phyloP scores from a whole-genome alignment of 345 rosid species.

The Arabis hirsuta region DNA sequence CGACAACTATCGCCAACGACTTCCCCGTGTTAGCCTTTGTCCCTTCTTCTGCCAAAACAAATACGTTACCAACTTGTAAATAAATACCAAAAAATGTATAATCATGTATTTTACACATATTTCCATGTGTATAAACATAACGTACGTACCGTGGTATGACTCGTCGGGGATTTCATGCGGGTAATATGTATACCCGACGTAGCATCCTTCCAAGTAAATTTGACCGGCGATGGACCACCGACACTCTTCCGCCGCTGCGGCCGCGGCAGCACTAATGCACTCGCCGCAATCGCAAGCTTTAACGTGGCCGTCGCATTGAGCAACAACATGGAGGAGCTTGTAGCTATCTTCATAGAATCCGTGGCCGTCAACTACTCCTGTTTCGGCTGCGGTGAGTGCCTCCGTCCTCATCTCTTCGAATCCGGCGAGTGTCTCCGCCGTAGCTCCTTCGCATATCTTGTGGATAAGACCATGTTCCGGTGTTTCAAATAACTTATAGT shows the following conservation, averaged over 20 bases:
- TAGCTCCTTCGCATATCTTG: constrained; percentile 53
- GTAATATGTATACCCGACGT: constrained; percentile 51
- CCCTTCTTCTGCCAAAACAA: constrained; percentile 26
- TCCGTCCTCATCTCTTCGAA: constrained; percentile 54
- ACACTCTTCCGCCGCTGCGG: constrained; percentile 57
- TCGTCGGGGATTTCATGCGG: constrained; percentile 42
- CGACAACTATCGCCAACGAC: constrained; percentile 64
- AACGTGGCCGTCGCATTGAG: constrained; percentile 70
- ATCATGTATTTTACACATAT: not conserved
- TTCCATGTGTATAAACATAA: not conserved
- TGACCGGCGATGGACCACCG: constrained; percentile 53
- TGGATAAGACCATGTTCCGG: constrained; percentile 49
- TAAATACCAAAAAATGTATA: not conserved
- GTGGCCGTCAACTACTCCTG: constrained; percentile 45
- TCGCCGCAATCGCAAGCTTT: constrained; percentile 61
- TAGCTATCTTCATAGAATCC: constrained; percentile 51
- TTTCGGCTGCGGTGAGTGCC: constrained; percentile 54
- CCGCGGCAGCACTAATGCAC: constrained; percentile 58
- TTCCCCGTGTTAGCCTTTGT: constrained; percentile 43
- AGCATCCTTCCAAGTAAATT: constrained; percentile 64
- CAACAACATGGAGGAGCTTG: constrained; percentile 54
- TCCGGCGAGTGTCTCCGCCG: constrained; percentile 43
- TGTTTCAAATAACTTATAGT: constrained; percentile 28
- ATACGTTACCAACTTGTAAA: not conserved
- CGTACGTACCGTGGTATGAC: constrained; percentile 43